Base-by-base conservation (phyloP, 768 basidiomycete genomes). In the Lactarius trivialis region DNA sequence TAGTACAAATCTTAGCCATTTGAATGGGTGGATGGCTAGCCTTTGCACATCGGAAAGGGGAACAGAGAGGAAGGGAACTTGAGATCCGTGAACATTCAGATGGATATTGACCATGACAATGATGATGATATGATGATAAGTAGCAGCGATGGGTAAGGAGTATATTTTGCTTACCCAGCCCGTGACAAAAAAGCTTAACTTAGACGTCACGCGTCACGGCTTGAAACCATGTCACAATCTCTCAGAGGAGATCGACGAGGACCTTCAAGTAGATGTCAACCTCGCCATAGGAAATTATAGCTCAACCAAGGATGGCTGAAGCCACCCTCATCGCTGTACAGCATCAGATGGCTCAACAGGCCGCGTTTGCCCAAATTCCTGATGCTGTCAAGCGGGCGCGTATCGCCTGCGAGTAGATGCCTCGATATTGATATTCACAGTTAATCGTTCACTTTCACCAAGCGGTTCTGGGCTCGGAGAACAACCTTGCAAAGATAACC, bases 371-470 rank as follows among this genome's bases (percentile, higher is more conserved):
- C 0, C 83, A 86, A 68, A 89, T 95, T 52, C 92, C 91, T 0
- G 92, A 93, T 73, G 85, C 86, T 49, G 94, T 94, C 59, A 95
- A 93, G 78, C 85, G 85, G 65, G 92, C 91, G 70, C 73, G 82
- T 80, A 41, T 28, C 14, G 2, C 28, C 14, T 24, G 14, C 59
- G 33, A 45, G 43, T 50, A 43, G 21, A 34, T 34, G n/a, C n/a
- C 6, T 17, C 12, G 51, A 11, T 28, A 24, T 41, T 24, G 32
- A 28, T 26, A 43, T 43, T 36, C n/a, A 36, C 64, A 96, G 91
- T 98, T 98, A 77, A 89, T 98, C 70, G 85, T 96, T 7, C 91
- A 92, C 69, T 97, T 98, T 74, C 91, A 96, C 71, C 85, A 96
- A 80, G 89, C 94, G 21, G 91, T 98, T 39, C 78, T 89, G 55